Evolutionary conservation across 495 filamentous ascomycete genomes (phyloP), one percentile per base, ranked within the genome.

Genomic region (Usnea hakonensis): DNA sequence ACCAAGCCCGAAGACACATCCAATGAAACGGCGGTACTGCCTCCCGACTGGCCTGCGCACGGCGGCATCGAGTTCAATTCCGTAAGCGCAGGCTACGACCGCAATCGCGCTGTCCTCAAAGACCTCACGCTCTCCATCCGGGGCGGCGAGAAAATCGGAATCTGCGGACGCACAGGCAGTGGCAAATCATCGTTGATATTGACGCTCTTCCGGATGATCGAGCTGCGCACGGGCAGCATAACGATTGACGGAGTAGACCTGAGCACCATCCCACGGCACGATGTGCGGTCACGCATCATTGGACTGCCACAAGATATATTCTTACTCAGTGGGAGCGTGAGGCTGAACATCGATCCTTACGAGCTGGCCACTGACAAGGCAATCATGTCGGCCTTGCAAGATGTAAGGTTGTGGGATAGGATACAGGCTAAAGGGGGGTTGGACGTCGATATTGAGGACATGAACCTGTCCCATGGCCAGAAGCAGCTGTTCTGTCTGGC

Each of bases 401-500:
- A 73, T 16, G 80, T 87, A 30, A 70, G 71, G 4, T 72, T 85
- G 26, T 79, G 77, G 69, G 58, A 72, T 1, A 74, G 79, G 33
- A 69, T 86, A 54, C 40, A 72, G n/a, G 75, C 77, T 41, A 76
- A 78, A 28, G 83, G 80, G 0, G 80, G 77, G 0, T 73, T 87
- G 0, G 76, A 77, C 55, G 77, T 75, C 2, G 73, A 78, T 13
- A 76, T 87, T 53, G 75, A 77, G 9, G 75, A 73, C 14, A 72
- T 79, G 46, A 73, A 75, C 63, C 76, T 87, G 6, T 84, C 80
- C 0, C 79, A 81, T 53, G 86, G 86, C 1, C 85, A 89, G 65
- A 76, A 76, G 40, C 86, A 88, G 72, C 78, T 89, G 6, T 79
- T 88, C 65, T 81, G 80, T 63, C 75, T 89, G n/a, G 84, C 81